Conservation (phyloP, 208 protist species). For the Trypanosoma theileri region DNA sequence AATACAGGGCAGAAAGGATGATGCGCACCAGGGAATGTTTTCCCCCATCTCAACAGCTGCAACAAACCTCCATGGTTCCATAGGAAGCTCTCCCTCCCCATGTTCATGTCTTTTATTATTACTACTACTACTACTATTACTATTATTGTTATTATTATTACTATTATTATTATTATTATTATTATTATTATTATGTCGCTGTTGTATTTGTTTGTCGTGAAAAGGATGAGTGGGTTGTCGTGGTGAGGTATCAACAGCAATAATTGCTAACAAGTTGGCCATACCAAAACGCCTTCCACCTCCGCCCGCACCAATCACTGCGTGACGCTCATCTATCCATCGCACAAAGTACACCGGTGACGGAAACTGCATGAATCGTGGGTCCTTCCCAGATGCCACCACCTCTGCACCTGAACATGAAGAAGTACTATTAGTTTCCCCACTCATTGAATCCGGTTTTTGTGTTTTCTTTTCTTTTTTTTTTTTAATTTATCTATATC, state of each 20-base stretch:
- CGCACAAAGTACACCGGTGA: constrained; percentile 77
- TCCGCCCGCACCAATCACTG: constrained; percentile 75
- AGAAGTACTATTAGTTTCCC: neutral
- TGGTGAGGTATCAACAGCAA: constrained; percentile 35
- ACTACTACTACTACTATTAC: neutral
- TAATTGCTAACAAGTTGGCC: constrained; percentile 70
- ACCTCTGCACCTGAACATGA: constrained; percentile 36
- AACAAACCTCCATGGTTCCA: constrained; percentile 52
- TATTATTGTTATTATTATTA: no score
- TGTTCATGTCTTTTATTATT: neutral
- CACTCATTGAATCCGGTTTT: no score
- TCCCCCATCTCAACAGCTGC: constrained; percentile 60
- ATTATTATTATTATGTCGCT: neutral
- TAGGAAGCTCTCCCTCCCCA: neutral
- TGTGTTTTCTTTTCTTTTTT: no score
- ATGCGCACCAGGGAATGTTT: constrained; percentile 84
- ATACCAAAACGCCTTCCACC: constrained; percentile 84
- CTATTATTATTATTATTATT: no score
- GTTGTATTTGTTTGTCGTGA: no score
- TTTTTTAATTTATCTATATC: no score
- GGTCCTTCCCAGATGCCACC: constrained; percentile 40
- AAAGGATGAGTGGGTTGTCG: no score
- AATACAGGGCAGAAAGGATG: constrained; percentile 52
- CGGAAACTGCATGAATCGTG: constrained; percentile 63
- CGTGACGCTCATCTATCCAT: constrained; percentile 61